Conservation (phyloP, 805 yeast genomes). For the Martiniozyma abietophila region DNA sequence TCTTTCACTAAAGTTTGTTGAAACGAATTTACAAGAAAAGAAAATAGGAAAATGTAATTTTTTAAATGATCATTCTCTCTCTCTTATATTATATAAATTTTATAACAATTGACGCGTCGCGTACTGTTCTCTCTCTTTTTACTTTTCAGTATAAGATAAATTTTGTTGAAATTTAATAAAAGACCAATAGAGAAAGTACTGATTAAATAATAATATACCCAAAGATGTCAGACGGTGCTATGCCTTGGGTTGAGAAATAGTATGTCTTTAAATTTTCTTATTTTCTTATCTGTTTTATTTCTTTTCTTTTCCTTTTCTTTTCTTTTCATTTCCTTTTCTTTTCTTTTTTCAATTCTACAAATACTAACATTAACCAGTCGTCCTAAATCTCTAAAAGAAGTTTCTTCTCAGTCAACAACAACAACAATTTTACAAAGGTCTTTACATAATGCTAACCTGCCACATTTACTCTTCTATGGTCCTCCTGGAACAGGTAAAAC, state of each 20-base stretch:
- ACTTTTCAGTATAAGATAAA: no score
- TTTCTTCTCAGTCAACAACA: conserved; percentile 87
- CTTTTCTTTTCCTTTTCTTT: background rate
- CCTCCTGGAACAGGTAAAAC: conserved; percentile 95
- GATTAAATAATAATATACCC: background rate
- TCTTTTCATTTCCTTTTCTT: background rate
- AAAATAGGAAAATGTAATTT: no score
- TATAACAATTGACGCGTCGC: no score
- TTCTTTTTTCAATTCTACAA: no score
- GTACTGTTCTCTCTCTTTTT: no score
- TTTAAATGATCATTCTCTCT: no score
- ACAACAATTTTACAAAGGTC: conserved; percentile 75
- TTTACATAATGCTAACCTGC: conserved; percentile 69
- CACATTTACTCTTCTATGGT: conserved; percentile 88
- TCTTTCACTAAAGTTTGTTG: no score
- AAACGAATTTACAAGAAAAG: no score
- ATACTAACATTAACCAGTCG: conserved; percentile 35
- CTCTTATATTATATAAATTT: no score
- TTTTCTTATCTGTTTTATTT: background rate
- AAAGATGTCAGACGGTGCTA: conserved; percentile 16
- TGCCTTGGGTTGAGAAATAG: conserved; percentile 94
- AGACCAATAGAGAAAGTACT: no score
- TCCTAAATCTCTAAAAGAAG: conserved; percentile 78
- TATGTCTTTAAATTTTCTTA: conserved; percentile 18
- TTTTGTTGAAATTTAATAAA: no score